Percentiles rank a stretch among this genome's conserved stretches.
phyloP scores from a whole-genome alignment of 1,284 basidiomycete species.

The Cryptococcus sp. region DNA sequence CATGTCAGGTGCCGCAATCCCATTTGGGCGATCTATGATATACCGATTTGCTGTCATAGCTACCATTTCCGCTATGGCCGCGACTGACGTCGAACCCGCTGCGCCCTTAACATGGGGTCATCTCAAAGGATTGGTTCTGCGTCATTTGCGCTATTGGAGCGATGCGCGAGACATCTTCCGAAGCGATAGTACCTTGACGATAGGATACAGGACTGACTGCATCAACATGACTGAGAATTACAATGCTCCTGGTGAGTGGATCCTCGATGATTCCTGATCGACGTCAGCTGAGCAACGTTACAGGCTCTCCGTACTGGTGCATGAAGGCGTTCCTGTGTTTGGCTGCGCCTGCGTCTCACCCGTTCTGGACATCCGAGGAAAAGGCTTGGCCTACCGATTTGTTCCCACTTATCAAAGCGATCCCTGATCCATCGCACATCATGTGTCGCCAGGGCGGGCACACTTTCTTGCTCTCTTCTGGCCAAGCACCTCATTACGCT shows the following conservation, averaged over 20 bases:
- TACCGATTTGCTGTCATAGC: slow-evolving; percentile 77
- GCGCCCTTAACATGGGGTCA: slow-evolving; percentile 68
- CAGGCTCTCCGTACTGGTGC: slow-evolving; percentile 72
- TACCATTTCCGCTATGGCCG: slow-evolving; percentile 72
- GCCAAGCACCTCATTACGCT: slow-evolving; percentile 74
- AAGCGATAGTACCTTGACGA: slow-evolving; percentile 68
- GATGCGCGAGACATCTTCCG: slow-evolving; percentile 59
- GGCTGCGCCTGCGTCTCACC: slow-evolving; percentile 64
- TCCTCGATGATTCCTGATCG: background rate
- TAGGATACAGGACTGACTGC: slow-evolving; percentile 72
- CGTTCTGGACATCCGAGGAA: slow-evolving; percentile 69
- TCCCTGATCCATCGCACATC: slow-evolving; percentile 69
- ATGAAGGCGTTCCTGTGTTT: slow-evolving; percentile 74
- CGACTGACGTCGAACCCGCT: slow-evolving; percentile 67
- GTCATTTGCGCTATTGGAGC: slow-evolving; percentile 71
- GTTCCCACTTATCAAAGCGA: slow-evolving; percentile 55
- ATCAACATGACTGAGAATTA: slow-evolving; percentile 75
- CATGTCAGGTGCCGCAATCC: slow-evolving; percentile 65
- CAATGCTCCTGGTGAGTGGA: slow-evolving; percentile 64
- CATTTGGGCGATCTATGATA: slow-evolving; percentile 73
- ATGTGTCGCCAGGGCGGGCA: slow-evolving; percentile 60
- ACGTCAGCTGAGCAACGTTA: background rate
- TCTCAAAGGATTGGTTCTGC: slow-evolving; percentile 69
- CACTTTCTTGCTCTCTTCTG: slow-evolving; percentile 70
- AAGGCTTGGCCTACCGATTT: slow-evolving; percentile 60